These are phyloP conservation scores for Astragalus membranaceus DNA, from an alignment of 306 rosid genomes.

Conservation along the genomic window DNA sequence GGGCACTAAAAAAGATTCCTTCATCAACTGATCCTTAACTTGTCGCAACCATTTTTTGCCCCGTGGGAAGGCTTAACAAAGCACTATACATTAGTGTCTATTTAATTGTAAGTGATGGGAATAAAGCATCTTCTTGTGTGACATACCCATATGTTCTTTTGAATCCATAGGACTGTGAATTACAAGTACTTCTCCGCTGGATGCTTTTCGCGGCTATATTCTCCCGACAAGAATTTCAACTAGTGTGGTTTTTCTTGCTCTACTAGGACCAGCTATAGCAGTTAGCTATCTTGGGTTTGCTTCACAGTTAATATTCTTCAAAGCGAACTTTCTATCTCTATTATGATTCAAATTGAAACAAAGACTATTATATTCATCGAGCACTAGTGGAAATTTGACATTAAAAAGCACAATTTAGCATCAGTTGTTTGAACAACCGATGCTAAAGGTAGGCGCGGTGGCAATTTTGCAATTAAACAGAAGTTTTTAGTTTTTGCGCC, in stretches of 20 bases:
- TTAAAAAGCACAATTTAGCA: too few species aligned
- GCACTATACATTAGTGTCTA: slow-evolving; percentile 93
- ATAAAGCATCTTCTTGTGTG: slow-evolving; percentile 76
- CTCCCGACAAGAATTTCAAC: slow-evolving; percentile 81
- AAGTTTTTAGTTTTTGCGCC: too few species aligned
- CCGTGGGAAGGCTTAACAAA: slow-evolving; percentile 62
- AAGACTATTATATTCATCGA: slow-evolving; percentile 39
- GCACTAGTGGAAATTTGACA: too few species aligned
- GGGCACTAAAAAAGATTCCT: slow-evolving; percentile 88
- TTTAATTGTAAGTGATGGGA: slow-evolving; percentile 75
- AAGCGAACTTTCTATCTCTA: slow-evolving; percentile 39
- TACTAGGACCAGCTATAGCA: slow-evolving; percentile 97
- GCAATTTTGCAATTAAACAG: too few species aligned
- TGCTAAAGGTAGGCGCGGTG: too few species aligned
- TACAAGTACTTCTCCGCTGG: slow-evolving; percentile 73
- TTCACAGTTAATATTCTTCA: slow-evolving; percentile 72
- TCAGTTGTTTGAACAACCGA: too few species aligned
- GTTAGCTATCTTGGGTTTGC: slow-evolving; percentile 77
- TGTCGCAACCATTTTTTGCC: slow-evolving; percentile 39
- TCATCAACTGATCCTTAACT: slow-evolving; percentile 63
- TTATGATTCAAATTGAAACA: slow-evolving; percentile 37
- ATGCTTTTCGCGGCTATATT: slow-evolving; percentile 34
- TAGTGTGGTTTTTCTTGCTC: slow-evolving; percentile 94
- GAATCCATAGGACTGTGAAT: slow-evolving; percentile 57
- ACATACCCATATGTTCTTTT: slow-evolving; percentile 66